These are phyloP conservation scores for Austroboletus niveus DNA, from an alignment of 1,284 basidiomycete species.

Conservation along the genomic window DNA sequence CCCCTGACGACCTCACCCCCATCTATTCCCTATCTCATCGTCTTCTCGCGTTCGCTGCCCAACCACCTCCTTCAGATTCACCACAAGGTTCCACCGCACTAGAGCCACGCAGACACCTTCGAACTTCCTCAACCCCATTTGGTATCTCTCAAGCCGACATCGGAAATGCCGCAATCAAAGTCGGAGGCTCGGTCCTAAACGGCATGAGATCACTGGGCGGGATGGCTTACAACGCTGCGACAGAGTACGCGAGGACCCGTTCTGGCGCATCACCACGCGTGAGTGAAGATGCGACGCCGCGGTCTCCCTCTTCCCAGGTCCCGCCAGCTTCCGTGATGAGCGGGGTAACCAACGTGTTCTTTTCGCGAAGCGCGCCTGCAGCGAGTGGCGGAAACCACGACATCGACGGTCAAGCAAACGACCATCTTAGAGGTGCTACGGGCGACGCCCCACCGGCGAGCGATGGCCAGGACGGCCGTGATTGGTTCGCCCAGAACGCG, in stretches of 20 bases:
- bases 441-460: slow-evolving; percentile 12
- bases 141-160: slow-evolving; percentile 46
- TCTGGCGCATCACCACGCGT: slow-evolving; percentile 15
- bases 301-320: slow-evolving; percentile 10
- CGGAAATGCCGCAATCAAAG: slow-evolving; percentile 52
- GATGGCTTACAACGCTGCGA: slow-evolving; percentile 57
- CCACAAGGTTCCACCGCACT: slow-evolving; percentile 14
- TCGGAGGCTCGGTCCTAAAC: slow-evolving; percentile 59
- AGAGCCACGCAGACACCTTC: slow-evolving; percentile 23
- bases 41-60: slow-evolving; percentile 60
- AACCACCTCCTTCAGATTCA: slow-evolving; percentile 36
- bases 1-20: slow-evolving; percentile 35
- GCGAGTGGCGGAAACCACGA: slow-evolving; percentile 26
- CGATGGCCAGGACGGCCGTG: slow-evolving; percentile 10
- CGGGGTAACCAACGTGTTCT: slow-evolving; percentile 37
- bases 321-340: slow-evolving; percentile 17
- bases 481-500: slow-evolving; percentile 2
- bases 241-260: slow-evolving; percentile 30
- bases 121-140: slow-evolving; percentile 25
- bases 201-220: slow-evolving; percentile 66
- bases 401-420: slow-evolving; percentile 4
- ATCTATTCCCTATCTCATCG: slow-evolving; percentile 62
- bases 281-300: slow-evolving; percentile 1
- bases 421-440: slow-evolving; percentile 12
- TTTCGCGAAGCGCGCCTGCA: slow-evolving; percentile 66